Base-by-base conservation (phyloP, 1,284 basidiomycete genomes). In the Ganoderma multipileum region DNA sequence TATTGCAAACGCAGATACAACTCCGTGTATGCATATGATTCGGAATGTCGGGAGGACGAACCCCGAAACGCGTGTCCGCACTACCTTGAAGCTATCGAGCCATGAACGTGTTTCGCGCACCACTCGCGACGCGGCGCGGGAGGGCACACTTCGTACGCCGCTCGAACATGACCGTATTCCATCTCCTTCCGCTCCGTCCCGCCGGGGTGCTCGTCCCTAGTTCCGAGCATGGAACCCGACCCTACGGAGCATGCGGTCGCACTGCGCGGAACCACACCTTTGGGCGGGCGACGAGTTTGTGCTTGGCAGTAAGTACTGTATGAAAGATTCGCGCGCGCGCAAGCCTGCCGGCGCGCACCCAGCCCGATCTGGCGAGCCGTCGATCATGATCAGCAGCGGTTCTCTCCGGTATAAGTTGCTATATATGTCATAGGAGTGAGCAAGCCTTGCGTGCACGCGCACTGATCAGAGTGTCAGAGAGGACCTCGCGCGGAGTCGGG, bases 351-450 rank as follows among this genome's bases (percentile, higher is more conserved):
- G 33, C 33, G 33, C 33, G 8, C 41, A 18, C 44, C 44, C 20
- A 2, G 47, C 52, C 52, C 30, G 52, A 55, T 55, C 52, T 55
- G 52, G 52, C 52, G 14, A 14, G 52, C 28, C 52, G 52, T 33
- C 52, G 52, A 55, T 55, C 52, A 33, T 20, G 52, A 55, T 55
- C 52, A 55, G 52, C 52, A 55, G 28, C 16, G 52, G 28, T 55
- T 50, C 47, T 50, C 23, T 50, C 23, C 5, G 47, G 47, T 50
- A 26, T n/a, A 47, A 5, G 8, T 20, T 9, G 23, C 44, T 33
- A 23, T 39, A n/a, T 26, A 14, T 26, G 47, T 23, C n/a, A 50
- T n/a, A n/a, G 7, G 44, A 8, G 18, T n/a, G 42, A 14, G 42
- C 42, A 44, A 44, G 42, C 42, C 42, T 18, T 20, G 42, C 42